These are phyloP conservation scores for Lachnellula subtilissima DNA, from an alignment of 2,329 filamentous ascomycete species.

Conservation along the genomic window DNA sequence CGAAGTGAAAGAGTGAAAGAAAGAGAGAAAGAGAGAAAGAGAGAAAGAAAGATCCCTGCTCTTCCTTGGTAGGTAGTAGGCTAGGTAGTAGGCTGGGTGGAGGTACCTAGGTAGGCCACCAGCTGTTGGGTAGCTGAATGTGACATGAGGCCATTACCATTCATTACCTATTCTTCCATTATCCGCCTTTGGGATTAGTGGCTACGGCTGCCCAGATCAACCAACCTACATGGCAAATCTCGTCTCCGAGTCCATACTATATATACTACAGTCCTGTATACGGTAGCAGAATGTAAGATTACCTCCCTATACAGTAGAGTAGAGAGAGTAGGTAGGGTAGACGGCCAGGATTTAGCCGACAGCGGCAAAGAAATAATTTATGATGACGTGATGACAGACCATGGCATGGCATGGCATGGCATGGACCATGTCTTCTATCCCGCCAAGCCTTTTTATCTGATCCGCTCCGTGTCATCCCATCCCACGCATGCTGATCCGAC, in stretches of 20 bases:
- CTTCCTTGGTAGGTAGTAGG: too few species aligned
- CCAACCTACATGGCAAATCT: neutral
- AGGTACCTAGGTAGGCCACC: too few species aligned
- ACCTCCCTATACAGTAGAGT: too few species aligned
- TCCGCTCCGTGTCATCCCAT: slow-evolving; percentile 1
- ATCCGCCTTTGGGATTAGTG: neutral
- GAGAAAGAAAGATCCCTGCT: neutral
- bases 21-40: too few species aligned
- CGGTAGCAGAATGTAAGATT: neutral
- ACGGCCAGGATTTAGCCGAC: neutral
- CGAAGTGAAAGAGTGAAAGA: too few species aligned
- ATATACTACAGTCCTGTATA: neutral
- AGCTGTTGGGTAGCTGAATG: too few species aligned
- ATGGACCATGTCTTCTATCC: neutral
- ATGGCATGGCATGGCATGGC: neutral
- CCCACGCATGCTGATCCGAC: slow-evolving; percentile 1
- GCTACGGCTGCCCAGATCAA: neutral
- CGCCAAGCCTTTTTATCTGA: slow-evolving; percentile 23
- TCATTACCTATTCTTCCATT: neutral
- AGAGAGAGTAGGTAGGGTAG: neutral
- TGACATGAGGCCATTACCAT: neutral
- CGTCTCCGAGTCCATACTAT: too few species aligned
- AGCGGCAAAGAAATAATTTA: neutral
- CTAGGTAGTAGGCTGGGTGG: too few species aligned
- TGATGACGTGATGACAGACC: neutral